Conservation (phyloP, 805 yeast species). For the Ogataea nonfermentans region DNA sequence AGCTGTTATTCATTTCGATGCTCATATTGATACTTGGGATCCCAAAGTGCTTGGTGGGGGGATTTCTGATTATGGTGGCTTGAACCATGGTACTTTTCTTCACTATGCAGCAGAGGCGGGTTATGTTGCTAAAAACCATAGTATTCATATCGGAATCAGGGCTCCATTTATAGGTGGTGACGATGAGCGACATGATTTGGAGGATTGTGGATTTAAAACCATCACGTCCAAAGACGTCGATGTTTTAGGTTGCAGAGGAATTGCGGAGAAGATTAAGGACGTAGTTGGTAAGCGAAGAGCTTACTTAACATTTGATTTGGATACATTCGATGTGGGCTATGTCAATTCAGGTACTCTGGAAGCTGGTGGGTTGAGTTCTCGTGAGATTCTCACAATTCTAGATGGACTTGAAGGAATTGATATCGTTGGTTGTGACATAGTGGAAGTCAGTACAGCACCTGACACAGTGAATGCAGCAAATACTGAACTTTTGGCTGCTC, state of each 20-base stretch:
- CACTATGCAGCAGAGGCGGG: slow-evolving; percentile 72
- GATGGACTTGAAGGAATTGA: slow-evolving; percentile 60
- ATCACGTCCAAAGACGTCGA: slow-evolving; percentile 50
- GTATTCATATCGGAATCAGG: slow-evolving; percentile 62
- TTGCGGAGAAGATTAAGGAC: slow-evolving; percentile 37
- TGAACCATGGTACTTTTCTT: slow-evolving; percentile 67
- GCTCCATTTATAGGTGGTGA: slow-evolving; percentile 49
- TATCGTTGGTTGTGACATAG: slow-evolving; percentile 73
- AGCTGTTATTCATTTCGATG: slow-evolving; percentile 56
- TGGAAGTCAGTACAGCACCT: slow-evolving; percentile 65
- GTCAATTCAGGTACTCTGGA: slow-evolving; percentile 84
- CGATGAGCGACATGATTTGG: slow-evolving; percentile 43
- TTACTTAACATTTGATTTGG: slow-evolving; percentile 50
- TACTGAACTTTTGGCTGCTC: slow-evolving; percentile 66
- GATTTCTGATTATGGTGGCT: slow-evolving; percentile 49
- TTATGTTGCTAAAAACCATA: slow-evolving; percentile 44
- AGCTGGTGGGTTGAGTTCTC: slow-evolving; percentile 67
- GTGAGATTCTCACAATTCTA: slow-evolving; percentile 46
- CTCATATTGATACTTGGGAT: slow-evolving; percentile 69
- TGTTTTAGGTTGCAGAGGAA: slow-evolving; percentile 34
- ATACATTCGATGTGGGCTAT: slow-evolving; percentile 70
- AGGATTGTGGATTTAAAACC: slow-evolving; percentile 46
- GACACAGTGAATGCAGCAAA: slow-evolving; percentile 58
- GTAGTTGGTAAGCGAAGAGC: slow-evolving; percentile 41
- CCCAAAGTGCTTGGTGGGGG: slow-evolving; percentile 65